These are phyloP conservation scores for Pleurotus salmoneostramineus DNA, from an alignment of 768 basidiomycete genomes.

Conservation along the genomic window DNA sequence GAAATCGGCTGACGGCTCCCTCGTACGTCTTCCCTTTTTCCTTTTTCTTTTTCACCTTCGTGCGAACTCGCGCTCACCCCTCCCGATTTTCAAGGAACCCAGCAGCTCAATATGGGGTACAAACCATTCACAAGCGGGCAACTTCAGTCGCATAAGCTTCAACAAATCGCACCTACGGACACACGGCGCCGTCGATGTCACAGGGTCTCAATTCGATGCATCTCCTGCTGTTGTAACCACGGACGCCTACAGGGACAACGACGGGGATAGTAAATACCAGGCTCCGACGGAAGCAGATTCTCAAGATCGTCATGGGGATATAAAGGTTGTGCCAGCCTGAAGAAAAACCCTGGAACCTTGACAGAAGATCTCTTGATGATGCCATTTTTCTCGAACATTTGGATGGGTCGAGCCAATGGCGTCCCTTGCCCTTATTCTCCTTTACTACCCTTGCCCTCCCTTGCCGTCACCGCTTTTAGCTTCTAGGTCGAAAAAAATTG, in stretches of 20 bases:
- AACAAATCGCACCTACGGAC: neutral
- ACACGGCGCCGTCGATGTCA: neutral
- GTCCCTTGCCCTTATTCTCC: neutral
- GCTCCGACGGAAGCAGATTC: neutral
- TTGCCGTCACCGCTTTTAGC: too few relatives aligned
- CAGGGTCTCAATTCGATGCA: neutral
- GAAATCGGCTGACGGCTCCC: neutral
- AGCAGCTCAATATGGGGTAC: constrained; percentile 1
- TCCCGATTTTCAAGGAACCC: neutral
- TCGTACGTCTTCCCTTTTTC: neutral
- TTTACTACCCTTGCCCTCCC: neutral
- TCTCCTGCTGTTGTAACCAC: neutral
- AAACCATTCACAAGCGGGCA: neutral
- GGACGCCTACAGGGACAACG: neutral
- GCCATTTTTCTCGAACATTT: too few relatives aligned
- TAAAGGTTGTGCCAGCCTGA: neutral
- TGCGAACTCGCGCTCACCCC: too few relatives aligned
- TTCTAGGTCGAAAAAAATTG: too few relatives aligned
- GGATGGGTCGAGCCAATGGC: neutral
- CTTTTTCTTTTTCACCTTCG: neutral
- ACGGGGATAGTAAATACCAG: neutral
- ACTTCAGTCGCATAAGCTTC: constrained; percentile 5
- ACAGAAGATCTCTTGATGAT: too few relatives aligned
- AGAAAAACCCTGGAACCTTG: neutral
- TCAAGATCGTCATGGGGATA: neutral